Evolutionary conservation across 164 flowering plant species (phyloP).

Genomic region (Tetrastigma voinierianum): DNA sequence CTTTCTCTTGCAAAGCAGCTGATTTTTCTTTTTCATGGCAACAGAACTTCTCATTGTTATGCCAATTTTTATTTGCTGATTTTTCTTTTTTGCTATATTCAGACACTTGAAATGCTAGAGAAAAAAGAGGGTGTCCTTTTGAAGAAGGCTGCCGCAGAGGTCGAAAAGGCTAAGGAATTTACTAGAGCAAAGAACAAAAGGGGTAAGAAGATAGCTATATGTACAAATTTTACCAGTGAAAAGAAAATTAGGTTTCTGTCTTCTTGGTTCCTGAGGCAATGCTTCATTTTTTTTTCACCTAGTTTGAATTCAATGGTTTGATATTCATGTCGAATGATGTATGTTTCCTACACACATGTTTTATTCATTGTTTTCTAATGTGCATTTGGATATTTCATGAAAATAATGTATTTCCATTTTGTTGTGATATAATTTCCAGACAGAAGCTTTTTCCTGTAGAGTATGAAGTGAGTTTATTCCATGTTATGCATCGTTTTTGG

Average conservation of each 20-base stretch:
- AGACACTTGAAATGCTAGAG: constrained; percentile 83
- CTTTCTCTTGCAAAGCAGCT: too few species aligned
- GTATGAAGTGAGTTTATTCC: too few species aligned
- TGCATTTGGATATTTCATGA: not conserved
- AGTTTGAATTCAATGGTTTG: not conserved
- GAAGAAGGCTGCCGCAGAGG: constrained; percentile 80
- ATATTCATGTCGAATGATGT: not conserved
- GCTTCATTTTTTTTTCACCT: not conserved
- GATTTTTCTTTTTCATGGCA: too few species aligned
- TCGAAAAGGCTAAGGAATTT: constrained; percentile 71
- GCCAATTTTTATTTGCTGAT: not conserved
- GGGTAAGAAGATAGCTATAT: constrained; percentile 36
- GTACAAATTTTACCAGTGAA: too few species aligned
- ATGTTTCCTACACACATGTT: not conserved
- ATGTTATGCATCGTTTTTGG: too few species aligned
- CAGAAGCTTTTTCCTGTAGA: not conserved
- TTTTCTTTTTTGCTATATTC: constrained; percentile 6
- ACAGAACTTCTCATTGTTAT: too few species aligned
- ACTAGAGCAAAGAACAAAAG: constrained; percentile 75
- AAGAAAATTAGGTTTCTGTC: too few species aligned
- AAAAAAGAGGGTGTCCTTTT: constrained; percentile 71
- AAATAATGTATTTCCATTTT: not conserved
- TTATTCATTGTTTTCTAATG: not conserved
- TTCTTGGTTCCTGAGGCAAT: not conserved
- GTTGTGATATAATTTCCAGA: not conserved